Base-by-base conservation (phyloP, 106 monocot genomes). In the Dendrobium huoshanense region DNA sequence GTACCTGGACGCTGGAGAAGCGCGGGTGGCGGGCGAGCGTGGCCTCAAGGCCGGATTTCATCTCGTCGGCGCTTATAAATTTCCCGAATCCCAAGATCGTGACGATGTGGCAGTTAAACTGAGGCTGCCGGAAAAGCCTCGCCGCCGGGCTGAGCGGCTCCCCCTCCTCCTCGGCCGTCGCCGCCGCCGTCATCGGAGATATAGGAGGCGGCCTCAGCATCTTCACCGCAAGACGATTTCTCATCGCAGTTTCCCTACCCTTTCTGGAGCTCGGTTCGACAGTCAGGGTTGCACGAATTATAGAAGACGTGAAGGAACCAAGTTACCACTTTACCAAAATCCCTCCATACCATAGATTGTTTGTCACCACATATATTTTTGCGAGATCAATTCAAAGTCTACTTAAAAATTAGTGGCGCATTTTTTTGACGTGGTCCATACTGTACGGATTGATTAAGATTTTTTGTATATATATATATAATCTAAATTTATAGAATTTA, bases 131-230 rank as follows among this genome's bases (percentile, higher is more conserved):
- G 64, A 75, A 81, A 24, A 81, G 27, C 22, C 76, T 75, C 75
- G 27, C 81, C 42, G 81, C 22, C 47, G 81, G 81, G 31, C 81
- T 81, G 13, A 81, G 48, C 55, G 81, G 81, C 47, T 45, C 47
- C 4, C 64, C 81, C 4, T 41, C 41, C 16, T 16, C 56, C 74
- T 75, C 74, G 22, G 31, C 17, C 15, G 74, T 20, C 43, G 15
- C 70, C 13, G 29, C 70, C 37, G 37, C 70, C 15, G 5, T 33
- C 29, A 4, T 7, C 74, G 17, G 74, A 74, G 74, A 74, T 15
- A 72, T 6, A 7, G 24, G 24, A 65, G 13, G 24, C 6, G 25
- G 25, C 31, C 7, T 70, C 15, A 11, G 10, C 33, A 70, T 70
- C 37, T 15, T 70, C 20, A 70, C 70, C 33, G 37, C 29, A 22